A percentile compares a stretch with the other conserved stretches of the same genome.
These are phyloP conservation scores for Rhytidhysteron rufulum DNA, from an alignment of 2,329 filamentous ascomycete species.

Conservation along the genomic window DNA sequence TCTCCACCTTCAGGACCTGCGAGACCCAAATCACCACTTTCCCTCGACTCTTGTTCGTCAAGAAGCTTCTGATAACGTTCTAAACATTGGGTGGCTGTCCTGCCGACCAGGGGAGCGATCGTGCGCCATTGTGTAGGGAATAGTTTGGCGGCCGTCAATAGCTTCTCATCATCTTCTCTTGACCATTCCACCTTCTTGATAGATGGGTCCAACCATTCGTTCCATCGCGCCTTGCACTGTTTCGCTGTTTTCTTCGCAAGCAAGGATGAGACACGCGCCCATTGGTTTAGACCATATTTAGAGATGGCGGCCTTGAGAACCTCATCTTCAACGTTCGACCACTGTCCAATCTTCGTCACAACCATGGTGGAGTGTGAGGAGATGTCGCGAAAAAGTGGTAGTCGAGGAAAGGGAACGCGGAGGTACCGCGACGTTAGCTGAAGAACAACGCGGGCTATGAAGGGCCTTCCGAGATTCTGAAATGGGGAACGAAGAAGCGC, in stretches of 20 bases:
- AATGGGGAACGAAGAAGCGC: too few relatives aligned
- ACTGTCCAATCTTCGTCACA: constrained; percentile 64
- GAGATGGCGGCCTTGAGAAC: constrained; percentile 75
- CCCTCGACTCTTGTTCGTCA: constrained; percentile 89
- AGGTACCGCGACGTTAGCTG: too few relatives aligned
- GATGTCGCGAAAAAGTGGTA: too few relatives aligned
- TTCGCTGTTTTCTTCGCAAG: constrained; percentile 97
- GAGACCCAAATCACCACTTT: constrained; percentile 75
- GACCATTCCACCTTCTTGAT: constrained; percentile 99
- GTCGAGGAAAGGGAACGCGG: too few relatives aligned
- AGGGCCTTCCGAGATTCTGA: too few relatives aligned
- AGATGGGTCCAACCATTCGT: constrained; percentile 95
- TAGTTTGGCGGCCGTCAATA: constrained; percentile 92
- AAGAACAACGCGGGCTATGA: too few relatives aligned
- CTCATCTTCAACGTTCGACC: constrained; percentile 79
- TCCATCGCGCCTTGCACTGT: constrained; percentile 98
- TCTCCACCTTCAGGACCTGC: constrained; percentile 84
- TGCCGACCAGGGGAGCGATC: constrained; percentile 92
- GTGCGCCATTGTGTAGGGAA: constrained; percentile 99
- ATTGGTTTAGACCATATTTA: constrained; percentile 59
- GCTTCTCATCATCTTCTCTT: constrained; percentile 96
- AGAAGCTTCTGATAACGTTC: constrained; percentile 95
- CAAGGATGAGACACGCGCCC: constrained; percentile 95
- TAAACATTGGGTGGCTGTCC: constrained; percentile 94
- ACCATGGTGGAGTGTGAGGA: constrained; percentile 58